phyloP scores from a whole-genome alignment of 768 basidiomycete species.

The Suillus cothurnatus region DNA sequence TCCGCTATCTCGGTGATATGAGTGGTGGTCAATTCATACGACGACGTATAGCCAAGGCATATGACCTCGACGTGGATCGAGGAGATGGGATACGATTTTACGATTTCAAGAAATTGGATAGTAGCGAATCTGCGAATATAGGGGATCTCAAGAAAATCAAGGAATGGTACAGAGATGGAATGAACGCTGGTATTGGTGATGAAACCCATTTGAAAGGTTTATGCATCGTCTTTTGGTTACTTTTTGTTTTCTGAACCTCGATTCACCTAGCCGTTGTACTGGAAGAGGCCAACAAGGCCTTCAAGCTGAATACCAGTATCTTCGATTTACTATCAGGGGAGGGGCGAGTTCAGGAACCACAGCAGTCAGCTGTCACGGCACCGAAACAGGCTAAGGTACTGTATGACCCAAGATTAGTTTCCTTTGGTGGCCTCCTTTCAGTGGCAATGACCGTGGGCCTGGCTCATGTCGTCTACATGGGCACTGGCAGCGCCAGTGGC shows the following conservation, averaged over 20 bases:
- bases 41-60: constrained; percentile 64
- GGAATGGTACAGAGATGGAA: constrained; percentile 51
- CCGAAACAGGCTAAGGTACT: neutral
- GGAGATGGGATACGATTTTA: constrained; percentile 68
- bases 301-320: constrained; percentile 49
- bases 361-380: neutral
- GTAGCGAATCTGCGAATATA: constrained; percentile 45
- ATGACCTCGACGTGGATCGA: constrained; percentile 53
- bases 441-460: constrained; percentile 1
- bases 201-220: constrained; percentile 33
- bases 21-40: constrained; percentile 78
- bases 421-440: neutral
- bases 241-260: neutral
- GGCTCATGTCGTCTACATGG: neutral
- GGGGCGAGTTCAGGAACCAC: neutral
- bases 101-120: constrained; percentile 59
- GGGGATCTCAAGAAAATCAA: constrained; percentile 76
- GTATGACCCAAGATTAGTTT: neutral
- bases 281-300: constrained; percentile 52
- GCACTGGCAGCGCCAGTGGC: neutral
- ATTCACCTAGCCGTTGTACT: constrained; percentile 42
- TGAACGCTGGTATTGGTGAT: constrained; percentile 39
- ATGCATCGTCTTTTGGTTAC: too few species aligned
- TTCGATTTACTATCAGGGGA: constrained; percentile 38
- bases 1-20: constrained; percentile 82